A percentile compares a stretch with the other conserved stretches of the same genome.
Conservation (phyloP, 176 grass and related monocot species). For the Carex kokanica region DNA sequence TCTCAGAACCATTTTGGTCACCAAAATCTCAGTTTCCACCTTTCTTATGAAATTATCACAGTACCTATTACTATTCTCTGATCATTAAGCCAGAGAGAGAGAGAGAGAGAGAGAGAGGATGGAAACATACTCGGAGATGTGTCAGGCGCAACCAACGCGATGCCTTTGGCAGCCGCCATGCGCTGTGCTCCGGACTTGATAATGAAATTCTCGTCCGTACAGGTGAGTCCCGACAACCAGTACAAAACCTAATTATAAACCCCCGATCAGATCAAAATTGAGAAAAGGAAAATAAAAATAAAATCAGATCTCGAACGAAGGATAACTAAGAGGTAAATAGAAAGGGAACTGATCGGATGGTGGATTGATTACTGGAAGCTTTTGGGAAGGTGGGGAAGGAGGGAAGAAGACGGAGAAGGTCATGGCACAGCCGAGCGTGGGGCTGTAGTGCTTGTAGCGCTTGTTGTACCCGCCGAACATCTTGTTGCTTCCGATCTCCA, state of each 20-base stretch:
- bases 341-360: neutral
- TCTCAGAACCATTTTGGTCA: neutral
- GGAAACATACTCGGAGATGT: conserved; percentile 73
- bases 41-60: neutral
- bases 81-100: conserved; percentile 13
- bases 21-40: neutral
- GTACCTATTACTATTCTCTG: neutral
- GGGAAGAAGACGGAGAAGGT: conserved; percentile 91
- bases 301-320: neutral
- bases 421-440: conserved; percentile 85
- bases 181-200: conserved; percentile 83
- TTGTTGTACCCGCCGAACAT: conserved; percentile 85
- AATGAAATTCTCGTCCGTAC: conserved; percentile 89
- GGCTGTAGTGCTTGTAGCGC: conserved; percentile 79
- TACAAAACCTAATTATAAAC: conserved; percentile 51
- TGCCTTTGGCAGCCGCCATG: conserved; percentile 54
- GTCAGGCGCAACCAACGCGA: conserved; percentile 74
- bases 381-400: conserved; percentile 40
- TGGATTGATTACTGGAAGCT: conserved; percentile 42
- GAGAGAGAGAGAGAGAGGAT: neutral
- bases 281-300: neutral
- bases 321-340: no score
- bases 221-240: conserved; percentile 86
- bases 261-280: neutral
- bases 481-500: conserved; percentile 75